Evolutionary conservation across 1,284 basidiomycete genomes (phyloP).

Genomic region (Ustilago lituana): DNA sequence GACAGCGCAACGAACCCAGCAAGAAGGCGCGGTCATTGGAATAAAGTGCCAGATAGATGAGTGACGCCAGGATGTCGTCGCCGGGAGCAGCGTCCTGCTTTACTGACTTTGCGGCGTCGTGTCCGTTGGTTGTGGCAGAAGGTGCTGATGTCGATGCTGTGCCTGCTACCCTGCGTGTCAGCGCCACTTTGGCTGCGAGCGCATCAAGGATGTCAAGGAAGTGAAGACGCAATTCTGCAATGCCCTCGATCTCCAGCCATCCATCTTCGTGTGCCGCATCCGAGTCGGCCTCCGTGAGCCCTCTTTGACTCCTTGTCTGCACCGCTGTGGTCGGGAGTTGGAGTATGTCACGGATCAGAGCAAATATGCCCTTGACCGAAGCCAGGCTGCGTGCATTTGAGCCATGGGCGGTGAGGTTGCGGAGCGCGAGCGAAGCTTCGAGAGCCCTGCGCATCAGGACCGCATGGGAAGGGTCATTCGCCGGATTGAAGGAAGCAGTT

Average conservation of each 20-base stretch:
- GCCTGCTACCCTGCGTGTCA: conserved; percentile 45
- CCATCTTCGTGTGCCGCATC: conserved; percentile 26
- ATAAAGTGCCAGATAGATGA: conserved; percentile 48
- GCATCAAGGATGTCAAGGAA: conserved; percentile 62
- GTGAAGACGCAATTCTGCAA: conserved; percentile 59
- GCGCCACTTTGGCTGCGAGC: conserved; percentile 29
- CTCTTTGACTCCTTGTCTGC: not conserved
- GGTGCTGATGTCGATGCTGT: not conserved
- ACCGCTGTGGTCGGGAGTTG: conserved; percentile 20
- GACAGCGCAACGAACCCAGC: conserved; percentile 55
- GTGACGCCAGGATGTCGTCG: conserved; percentile 53
- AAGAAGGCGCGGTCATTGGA: conserved; percentile 60
- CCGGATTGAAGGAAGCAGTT: conserved; percentile 13
- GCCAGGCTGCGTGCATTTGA: conserved; percentile 42
- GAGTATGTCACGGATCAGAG: conserved; percentile 45
- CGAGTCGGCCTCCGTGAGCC: not conserved
- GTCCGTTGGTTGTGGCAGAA: not conserved
- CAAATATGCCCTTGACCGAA: conserved; percentile 26
- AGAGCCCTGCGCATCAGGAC: conserved; percentile 55
- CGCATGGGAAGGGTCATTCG: conserved; percentile 34
- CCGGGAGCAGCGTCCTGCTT: conserved; percentile 3
- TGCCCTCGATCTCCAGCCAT: conserved; percentile 53
- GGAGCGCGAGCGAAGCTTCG: conserved; percentile 54
- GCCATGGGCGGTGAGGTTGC: conserved; percentile 44
- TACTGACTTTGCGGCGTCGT: not conserved